Conservation (phyloP, 164 flowering plant genomes). For the Stephania cephalantha region DNA sequence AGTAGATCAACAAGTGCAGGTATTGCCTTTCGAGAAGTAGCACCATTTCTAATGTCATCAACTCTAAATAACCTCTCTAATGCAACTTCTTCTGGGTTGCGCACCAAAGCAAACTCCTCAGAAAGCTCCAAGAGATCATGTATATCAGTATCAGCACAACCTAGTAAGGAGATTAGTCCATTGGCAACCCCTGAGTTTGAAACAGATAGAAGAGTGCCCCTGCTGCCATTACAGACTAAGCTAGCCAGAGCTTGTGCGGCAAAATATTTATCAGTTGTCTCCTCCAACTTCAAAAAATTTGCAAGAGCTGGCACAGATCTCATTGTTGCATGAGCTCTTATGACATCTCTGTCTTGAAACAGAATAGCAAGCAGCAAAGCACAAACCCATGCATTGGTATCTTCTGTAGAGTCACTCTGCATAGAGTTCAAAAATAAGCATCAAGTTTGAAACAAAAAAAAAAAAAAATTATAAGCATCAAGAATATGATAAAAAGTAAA, state of each 20-base stretch:
- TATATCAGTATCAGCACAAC: slow-evolving; percentile 94
- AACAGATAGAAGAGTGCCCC: slow-evolving; percentile 89
- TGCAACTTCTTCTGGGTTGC: slow-evolving; percentile 85
- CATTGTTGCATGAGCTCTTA: slow-evolving; percentile 75
- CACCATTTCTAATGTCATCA: slow-evolving; percentile 93
- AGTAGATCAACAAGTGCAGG: slow-evolving; percentile 90
- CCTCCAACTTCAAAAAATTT: slow-evolving; percentile 79
- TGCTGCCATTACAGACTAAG: slow-evolving; percentile 93
- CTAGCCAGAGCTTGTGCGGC: slow-evolving; percentile 95
- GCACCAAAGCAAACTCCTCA: slow-evolving; percentile 67
- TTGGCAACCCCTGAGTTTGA: slow-evolving; percentile 93
- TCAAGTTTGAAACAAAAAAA: not conserved
- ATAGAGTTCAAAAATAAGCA: slow-evolving; percentile 8
- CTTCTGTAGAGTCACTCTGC: slow-evolving; percentile 77
- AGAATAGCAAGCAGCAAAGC: slow-evolving; percentile 78
- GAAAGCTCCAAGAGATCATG: slow-evolving; percentile 66
- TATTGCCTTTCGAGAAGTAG: slow-evolving; percentile 92
- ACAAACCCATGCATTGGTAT: slow-evolving; percentile 74
- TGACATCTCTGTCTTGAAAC: slow-evolving; percentile 94
- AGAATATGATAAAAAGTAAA: slow-evolving; percentile 1
- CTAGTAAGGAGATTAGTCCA: slow-evolving; percentile 86
- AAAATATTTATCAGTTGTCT: slow-evolving; percentile 79
- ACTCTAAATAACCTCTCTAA: slow-evolving; percentile 96
- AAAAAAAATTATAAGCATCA: slow-evolving; percentile 5
- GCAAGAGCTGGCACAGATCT: slow-evolving; percentile 72